Base-by-base conservation (phyloP, 2,329 filamentous ascomycete species). In the Xylariaceae sp. region DNA sequence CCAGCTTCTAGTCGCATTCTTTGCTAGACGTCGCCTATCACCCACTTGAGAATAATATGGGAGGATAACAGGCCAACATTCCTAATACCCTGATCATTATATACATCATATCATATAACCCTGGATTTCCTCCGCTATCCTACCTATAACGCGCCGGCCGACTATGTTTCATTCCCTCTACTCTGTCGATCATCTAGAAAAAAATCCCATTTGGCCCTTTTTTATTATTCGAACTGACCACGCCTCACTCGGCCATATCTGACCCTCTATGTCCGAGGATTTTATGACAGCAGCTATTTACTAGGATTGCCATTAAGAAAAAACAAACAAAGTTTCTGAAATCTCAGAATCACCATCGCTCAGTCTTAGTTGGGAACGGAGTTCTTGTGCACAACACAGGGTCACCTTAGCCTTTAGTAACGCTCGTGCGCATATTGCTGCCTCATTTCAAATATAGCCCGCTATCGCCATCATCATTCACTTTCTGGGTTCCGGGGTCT, bases 361-460 rank as follows among this genome's bases (percentile, higher is more conserved):
- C n/a, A 5, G 36, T n/a, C 33, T 29, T 19, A 24, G 34, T 28
- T 40, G 29, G 43, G 36, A 28, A 12, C 24, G 14, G 11, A 28
- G 16, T n/a, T 39, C 29, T 37, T 53, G 39, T 24, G 33, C 41
- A 41, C n/a, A 23, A 62, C 37, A 59, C 65, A 67, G 47, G 64
- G 65, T 66, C 67, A 55, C 67, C 64, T 65, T 67, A 62, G 33
- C 17, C 40, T 51, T 33, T 37, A 6, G 9, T 43, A 39, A 17
- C 33, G 29, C 40, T 28, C 28, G 34, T 47, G 41, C 39, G 47
- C 50, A 24, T 24, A 33, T 51, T 56, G 40, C 37, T 47, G 44
- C 48, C 34, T 53, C 37, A 45, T 45, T 17, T 45, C 33, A 43
- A 19, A 3, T 14, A 45, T 36, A 33, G 45, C 36, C 19, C 23